Conservation (phyloP, 208 protist species). For the Trypanosomatidae sp. region DNA sequence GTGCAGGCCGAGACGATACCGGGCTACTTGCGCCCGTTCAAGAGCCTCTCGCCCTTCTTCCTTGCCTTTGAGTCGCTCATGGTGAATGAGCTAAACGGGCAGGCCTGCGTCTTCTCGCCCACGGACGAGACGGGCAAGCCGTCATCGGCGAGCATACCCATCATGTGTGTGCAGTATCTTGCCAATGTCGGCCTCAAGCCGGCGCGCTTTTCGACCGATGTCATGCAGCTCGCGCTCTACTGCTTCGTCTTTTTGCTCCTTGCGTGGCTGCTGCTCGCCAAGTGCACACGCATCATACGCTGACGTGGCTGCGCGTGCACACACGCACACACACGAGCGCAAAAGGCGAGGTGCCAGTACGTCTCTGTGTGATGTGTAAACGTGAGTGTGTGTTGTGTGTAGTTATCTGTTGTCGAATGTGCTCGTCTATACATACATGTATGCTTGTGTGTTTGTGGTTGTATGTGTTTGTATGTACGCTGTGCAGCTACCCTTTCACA, state of each 20-base stretch:
- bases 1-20: slow-evolving; percentile 83
- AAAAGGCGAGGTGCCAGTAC: no score
- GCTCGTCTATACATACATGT: no score
- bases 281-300: slow-evolving; percentile 42
- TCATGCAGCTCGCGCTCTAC: slow-evolving; percentile 61
- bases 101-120: slow-evolving; percentile 65
- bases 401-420: no score
- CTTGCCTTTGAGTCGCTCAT: slow-evolving; percentile 85
- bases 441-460: no score
- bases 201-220: slow-evolving; percentile 49
- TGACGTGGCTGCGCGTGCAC: slow-evolving; percentile 10
- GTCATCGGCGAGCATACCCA: slow-evolving; percentile 32
- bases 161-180: slow-evolving; percentile 83
- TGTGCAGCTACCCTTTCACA: no score
- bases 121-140: slow-evolving; percentile 64
- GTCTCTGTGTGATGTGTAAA: no score
- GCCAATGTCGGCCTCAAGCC: slow-evolving; percentile 67
- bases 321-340: no score
- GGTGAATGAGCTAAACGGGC: slow-evolving; percentile 87
- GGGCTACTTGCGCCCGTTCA: slow-evolving; percentile 32
- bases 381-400: no score
- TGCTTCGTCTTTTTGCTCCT: slow-evolving; percentile 33
- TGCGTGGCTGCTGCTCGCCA: slow-evolving; percentile 51
- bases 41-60: slow-evolving; percentile 77
- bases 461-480: no score